phyloP scores from a whole-genome alignment of 495 filamentous ascomycete genomes.

The Chaetomium cochliodes region DNA sequence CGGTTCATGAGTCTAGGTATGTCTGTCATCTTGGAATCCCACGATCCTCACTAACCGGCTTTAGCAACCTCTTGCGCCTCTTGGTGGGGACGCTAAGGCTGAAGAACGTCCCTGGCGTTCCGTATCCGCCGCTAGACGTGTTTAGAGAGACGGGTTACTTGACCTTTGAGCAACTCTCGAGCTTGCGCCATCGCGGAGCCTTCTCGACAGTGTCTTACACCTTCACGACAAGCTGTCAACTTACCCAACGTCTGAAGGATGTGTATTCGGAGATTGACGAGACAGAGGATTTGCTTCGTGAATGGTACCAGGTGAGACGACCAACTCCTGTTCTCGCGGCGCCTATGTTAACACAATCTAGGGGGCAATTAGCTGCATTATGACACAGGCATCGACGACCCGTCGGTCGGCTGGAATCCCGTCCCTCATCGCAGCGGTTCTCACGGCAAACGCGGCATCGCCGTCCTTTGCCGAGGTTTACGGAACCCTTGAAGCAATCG shows the following conservation, averaged over 20 bases:
- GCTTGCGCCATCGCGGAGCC: slow-evolving; percentile 84
- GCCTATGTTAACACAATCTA: slow-evolving; percentile 32
- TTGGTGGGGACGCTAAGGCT: slow-evolving; percentile 49
- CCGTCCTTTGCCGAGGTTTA: slow-evolving; percentile 56
- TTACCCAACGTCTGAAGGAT: slow-evolving; percentile 48
- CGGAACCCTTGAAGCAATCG: slow-evolving; percentile 50
- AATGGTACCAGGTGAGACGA: slow-evolving; percentile 68
- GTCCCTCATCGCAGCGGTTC: slow-evolving; percentile 73
- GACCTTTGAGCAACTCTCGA: slow-evolving; percentile 76
- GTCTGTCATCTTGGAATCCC: slow-evolving; percentile 16
- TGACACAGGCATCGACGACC: slow-evolving; percentile 73
- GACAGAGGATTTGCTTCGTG: slow-evolving; percentile 45
- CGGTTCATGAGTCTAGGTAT: slow-evolving; percentile 86
- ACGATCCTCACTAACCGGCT: slow-evolving; percentile 25
- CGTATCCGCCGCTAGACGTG: slow-evolving; percentile 42
- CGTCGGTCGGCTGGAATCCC: slow-evolving; percentile 90
- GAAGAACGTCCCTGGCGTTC: slow-evolving; percentile 31
- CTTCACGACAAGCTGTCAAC: slow-evolving; percentile 72
- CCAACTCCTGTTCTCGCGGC: neutral
- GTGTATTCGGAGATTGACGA: slow-evolving; percentile 32
- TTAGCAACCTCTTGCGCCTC: slow-evolving; percentile 56
- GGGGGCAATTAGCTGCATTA: slow-evolving; percentile 63
- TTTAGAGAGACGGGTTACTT: slow-evolving; percentile 62
- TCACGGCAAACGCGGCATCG: slow-evolving; percentile 54
- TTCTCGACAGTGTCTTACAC: slow-evolving; percentile 91